A percentile compares a stretch with the other conserved stretches of the same genome.
Evolutionary conservation across 2,329 filamentous ascomycete genomes (phyloP).

Genomic region (Ophiostoma ips): DNA sequence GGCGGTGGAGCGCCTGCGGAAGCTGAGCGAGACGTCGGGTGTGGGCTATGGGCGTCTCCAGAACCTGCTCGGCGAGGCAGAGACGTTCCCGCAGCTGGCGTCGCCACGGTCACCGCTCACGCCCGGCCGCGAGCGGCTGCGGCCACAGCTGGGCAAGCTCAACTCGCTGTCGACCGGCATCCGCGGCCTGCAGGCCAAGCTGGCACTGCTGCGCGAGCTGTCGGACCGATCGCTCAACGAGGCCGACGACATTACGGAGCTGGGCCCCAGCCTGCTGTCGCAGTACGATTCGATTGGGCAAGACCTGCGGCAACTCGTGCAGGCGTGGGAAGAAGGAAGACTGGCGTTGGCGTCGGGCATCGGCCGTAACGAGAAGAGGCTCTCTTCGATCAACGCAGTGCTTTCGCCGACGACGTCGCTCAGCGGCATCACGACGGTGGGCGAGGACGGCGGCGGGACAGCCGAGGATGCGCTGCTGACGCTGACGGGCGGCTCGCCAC

Average conservation of each 20-base stretch:
- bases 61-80: slow-evolving; percentile 61
- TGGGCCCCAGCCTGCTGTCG: slow-evolving; percentile 64
- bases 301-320: slow-evolving; percentile 66
- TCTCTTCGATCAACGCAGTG: slow-evolving; percentile 47
- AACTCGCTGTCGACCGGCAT: slow-evolving; percentile 83
- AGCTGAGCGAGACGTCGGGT: slow-evolving; percentile 46
- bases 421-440: slow-evolving; percentile 52
- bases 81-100: slow-evolving; percentile 43
- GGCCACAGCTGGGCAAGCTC: slow-evolving; percentile 76
- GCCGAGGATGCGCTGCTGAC: slow-evolving; percentile 54
- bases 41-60: slow-evolving; percentile 52
- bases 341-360: slow-evolving; percentile 70
- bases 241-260: slow-evolving; percentile 56
- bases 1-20: slow-evolving; percentile 60
- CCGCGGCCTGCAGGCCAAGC: slow-evolving; percentile 81
- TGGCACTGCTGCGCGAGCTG: slow-evolving; percentile 83
- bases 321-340: slow-evolving; percentile 80
- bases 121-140: slow-evolving; percentile 69
- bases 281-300: slow-evolving; percentile 92
- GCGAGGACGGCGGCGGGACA: slow-evolving; percentile 27
- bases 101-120: slow-evolving; percentile 48
- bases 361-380: slow-evolving; percentile 61
- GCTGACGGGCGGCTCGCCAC: slow-evolving; percentile 49
- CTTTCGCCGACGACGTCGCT: slow-evolving; percentile 49
- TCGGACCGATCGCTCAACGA: slow-evolving; percentile 68